Evolutionary conservation across 2,329 filamentous ascomycete species (phyloP).

Genomic region (Talaromyces sp.): DNA sequence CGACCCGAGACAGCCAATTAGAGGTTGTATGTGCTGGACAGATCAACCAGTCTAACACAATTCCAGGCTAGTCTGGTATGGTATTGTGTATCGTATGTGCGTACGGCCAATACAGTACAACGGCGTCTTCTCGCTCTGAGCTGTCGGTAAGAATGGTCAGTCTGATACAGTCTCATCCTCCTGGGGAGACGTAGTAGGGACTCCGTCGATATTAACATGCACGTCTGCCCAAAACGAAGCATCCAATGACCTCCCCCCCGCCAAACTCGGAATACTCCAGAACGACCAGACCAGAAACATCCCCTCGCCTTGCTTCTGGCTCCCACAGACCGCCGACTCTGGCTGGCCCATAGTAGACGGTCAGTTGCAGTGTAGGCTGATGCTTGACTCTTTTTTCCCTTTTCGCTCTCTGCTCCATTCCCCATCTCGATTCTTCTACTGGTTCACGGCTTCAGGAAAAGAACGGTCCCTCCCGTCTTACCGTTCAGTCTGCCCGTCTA

Average conservation of each 20-base stretch:
- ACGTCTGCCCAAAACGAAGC: constrained; percentile 39
- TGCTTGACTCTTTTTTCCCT: constrained; percentile 2
- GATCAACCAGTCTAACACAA: background rate
- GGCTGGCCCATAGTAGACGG: background rate
- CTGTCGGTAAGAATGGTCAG: background rate
- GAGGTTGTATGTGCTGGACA: background rate
- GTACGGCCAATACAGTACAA: background rate
- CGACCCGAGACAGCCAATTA: background rate
- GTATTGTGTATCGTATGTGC: background rate
- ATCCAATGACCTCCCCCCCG: constrained; percentile 34
- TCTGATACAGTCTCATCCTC: background rate
- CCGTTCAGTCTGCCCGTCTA: background rate
- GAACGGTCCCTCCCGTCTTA: background rate
- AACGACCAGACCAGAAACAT: constrained; percentile 23
- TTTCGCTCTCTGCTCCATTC: constrained; percentile 5
- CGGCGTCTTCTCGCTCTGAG: background rate
- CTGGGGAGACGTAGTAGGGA: background rate
- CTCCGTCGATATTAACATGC: constrained; percentile 23
- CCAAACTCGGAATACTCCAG: constrained; percentile 32
- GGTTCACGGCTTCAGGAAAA: constrained; percentile 4
- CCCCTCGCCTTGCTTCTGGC: constrained; percentile 33
- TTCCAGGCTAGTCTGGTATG: background rate
- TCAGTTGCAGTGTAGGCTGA: constrained; percentile 9
- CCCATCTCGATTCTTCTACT: constrained; percentile 6
- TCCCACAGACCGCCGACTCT: constrained; percentile 30